Conservation (phyloP, 768 basidiomycete genomes). For the Auricularia auricula-judae region DNA sequence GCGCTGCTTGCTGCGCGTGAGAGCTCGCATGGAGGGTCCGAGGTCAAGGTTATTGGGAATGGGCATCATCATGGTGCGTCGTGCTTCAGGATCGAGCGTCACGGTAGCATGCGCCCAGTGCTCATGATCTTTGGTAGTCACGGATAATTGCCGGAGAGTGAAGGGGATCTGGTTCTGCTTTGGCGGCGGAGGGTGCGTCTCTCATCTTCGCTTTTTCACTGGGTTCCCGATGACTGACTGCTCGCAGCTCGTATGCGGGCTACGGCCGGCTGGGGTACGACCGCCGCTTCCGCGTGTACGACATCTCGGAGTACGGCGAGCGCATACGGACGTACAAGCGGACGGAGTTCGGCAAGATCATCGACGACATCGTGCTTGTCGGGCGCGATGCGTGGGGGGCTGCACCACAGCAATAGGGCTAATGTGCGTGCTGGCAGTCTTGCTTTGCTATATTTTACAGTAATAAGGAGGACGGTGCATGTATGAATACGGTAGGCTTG, state of each 20-base stretch:
- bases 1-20: constrained; percentile 65
- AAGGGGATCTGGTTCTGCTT: constrained; percentile 89
- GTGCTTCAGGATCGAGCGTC: neutral
- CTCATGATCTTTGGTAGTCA: constrained; percentile 34
- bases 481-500: no score
- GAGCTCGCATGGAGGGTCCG: constrained; percentile 50
- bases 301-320: constrained; percentile 84
- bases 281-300: constrained; percentile 80
- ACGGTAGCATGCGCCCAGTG: constrained; percentile 10
- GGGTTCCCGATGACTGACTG: constrained; percentile 5
- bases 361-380: constrained; percentile 53
- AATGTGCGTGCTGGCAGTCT: no score
- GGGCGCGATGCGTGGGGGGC: constrained; percentile 22
- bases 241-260: constrained; percentile 61
- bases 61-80: constrained; percentile 77
- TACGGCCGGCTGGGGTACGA: constrained; percentile 82
- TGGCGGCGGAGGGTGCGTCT: constrained; percentile 65
- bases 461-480: no score
- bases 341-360: constrained; percentile 54
- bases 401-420: no score
- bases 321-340: constrained; percentile 83
- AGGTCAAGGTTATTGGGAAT: constrained; percentile 83
- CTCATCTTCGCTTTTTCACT: neutral
- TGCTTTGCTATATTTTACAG: no score
- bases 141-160: constrained; percentile 79